These are phyloP conservation scores for Polygonum maritimum DNA, from an alignment of 148 eudicot genomes.

Conservation along the genomic window DNA sequence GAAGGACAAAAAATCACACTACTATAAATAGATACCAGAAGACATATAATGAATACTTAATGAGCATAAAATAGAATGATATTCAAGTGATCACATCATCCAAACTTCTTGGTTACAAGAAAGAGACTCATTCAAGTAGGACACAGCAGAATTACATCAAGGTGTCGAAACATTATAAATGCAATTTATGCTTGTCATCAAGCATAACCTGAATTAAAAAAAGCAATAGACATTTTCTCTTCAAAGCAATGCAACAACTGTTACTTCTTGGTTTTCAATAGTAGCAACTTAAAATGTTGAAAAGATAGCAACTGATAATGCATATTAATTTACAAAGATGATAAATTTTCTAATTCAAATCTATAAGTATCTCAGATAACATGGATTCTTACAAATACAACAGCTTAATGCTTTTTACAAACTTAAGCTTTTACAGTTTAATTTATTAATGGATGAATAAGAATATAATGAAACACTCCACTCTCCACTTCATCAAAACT, in stretches of 20 bases:
- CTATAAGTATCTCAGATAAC: neutral
- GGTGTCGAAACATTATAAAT: neutral
- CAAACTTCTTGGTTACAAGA: constrained; percentile 1
- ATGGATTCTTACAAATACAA: neutral
- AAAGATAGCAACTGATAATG: neutral
- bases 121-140: neutral
- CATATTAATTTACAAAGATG: neutral
- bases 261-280: neutral
- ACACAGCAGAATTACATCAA: neutral
- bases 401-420: neutral
- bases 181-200: neutral
- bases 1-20: neutral
- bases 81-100: neutral
- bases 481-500: neutral
- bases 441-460: neutral
- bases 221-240: neutral
- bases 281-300: neutral
- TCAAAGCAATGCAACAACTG: neutral
- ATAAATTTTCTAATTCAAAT: neutral
- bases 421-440: neutral
- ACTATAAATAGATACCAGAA: neutral
- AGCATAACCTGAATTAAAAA: neutral
- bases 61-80: constrained; percentile 5
- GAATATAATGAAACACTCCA: neutral
- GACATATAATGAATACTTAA: neutral